A percentile compares a stretch with the other conserved stretches of the same genome.
Evolutionary conservation across 495 filamentous ascomycete genomes (phyloP).

Genomic region (Penicillium simplicissimum): DNA sequence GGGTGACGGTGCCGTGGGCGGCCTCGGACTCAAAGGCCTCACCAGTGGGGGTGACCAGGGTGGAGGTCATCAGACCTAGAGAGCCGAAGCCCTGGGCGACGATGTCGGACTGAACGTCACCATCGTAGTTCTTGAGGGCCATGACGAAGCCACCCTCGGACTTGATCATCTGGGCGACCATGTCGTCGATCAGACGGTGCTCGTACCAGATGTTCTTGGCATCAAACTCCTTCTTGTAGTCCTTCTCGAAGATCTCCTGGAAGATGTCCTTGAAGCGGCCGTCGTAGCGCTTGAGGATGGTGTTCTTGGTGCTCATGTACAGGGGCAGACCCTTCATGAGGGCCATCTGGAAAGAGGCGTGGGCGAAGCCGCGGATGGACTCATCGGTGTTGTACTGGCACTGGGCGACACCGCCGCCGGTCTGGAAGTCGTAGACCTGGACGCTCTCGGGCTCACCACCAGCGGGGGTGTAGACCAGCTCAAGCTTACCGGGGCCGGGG

Average conservation of each 20-base stretch:
- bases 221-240: slow-evolving; percentile 87
- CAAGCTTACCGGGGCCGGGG: slow-evolving; percentile 77
- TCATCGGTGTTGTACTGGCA: slow-evolving; percentile 98
- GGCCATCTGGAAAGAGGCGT: slow-evolving; percentile 93
- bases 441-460: slow-evolving; percentile 82
- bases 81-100: slow-evolving; percentile 98
- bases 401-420: slow-evolving; percentile 80
- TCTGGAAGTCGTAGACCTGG: slow-evolving; percentile 85
- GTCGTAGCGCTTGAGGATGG: slow-evolving; percentile 98
- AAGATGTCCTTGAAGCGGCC: slow-evolving; percentile 99
- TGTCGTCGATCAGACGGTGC: slow-evolving; percentile 98
- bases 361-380: slow-evolving; percentile 90
- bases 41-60: slow-evolving; percentile 92
- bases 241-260: slow-evolving; percentile 88
- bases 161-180: slow-evolving; percentile 99
- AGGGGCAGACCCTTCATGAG: slow-evolving; percentile 81
- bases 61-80: slow-evolving; percentile 96
- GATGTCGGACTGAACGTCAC: slow-evolving; percentile 97
- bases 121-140: slow-evolving; percentile 99
- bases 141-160: slow-evolving; percentile 92
- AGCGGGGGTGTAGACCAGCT: slow-evolving; percentile 88
- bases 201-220: slow-evolving; percentile 96
- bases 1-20: slow-evolving; percentile 96
- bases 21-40: slow-evolving; percentile 97
- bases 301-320: slow-evolving; percentile 99